These are phyloP conservation scores for Tylopilus plumbeoviolaceoides DNA, from an alignment of 768 basidiomycete species.

Conservation along the genomic window DNA sequence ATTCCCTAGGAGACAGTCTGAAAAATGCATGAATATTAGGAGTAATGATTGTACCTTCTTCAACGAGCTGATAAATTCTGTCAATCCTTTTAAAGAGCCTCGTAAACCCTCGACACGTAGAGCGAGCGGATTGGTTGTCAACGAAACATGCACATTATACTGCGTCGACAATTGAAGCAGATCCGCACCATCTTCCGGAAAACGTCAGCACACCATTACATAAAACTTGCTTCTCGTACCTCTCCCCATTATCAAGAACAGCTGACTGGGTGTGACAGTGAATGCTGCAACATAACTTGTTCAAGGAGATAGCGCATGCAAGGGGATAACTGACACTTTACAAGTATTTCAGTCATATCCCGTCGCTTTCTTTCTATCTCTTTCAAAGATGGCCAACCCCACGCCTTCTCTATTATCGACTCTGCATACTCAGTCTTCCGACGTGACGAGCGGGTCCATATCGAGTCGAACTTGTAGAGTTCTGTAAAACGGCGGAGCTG, in stretches of 20 bases:
- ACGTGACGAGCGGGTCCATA: slow-evolving; percentile 30
- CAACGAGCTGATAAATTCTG: slow-evolving; percentile 43
- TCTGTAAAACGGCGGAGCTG: slow-evolving; percentile 56
- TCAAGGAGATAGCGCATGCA: background rate
- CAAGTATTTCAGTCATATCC: slow-evolving; percentile 46
- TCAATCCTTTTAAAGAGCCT: slow-evolving; percentile 46
- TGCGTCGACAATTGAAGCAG: slow-evolving; percentile 54
- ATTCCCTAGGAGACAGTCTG: slow-evolving; percentile 17
- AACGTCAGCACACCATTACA: slow-evolving; percentile 8
- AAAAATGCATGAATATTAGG: background rate
- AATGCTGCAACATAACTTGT: slow-evolving; percentile 41
- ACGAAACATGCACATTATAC: slow-evolving; percentile 59
- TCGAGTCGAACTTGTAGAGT: slow-evolving; percentile 41
- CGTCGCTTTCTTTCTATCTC: slow-evolving; percentile 47
- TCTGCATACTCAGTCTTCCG: slow-evolving; percentile 42
- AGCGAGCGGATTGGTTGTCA: slow-evolving; percentile 51
- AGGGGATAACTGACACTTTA: slow-evolving; percentile 39
- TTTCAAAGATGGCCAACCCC: slow-evolving; percentile 64
- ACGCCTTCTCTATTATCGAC: slow-evolving; percentile 58
- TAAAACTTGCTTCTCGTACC: slow-evolving; percentile 35
- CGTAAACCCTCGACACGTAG: slow-evolving; percentile 57
- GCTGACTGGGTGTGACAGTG: slow-evolving; percentile 50
- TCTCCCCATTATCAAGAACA: slow-evolving; percentile 71
- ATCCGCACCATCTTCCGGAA: slow-evolving; percentile 55
- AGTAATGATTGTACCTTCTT: slow-evolving; percentile 39